Conservation (phyloP, 441 rosid species). For the Brassica hybrid region DNA sequence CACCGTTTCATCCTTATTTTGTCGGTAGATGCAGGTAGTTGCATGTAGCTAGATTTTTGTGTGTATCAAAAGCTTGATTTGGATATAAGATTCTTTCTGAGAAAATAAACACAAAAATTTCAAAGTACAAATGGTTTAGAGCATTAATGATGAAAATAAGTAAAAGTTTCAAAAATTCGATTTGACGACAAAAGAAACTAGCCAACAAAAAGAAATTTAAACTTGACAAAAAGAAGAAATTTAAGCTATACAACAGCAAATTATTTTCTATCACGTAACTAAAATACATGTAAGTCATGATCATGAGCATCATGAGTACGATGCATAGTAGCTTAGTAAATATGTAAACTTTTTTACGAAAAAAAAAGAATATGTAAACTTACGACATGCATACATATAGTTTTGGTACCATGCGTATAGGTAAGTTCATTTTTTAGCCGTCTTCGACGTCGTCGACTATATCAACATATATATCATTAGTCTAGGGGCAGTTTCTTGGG, state of each 20-base stretch:
- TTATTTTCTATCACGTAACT: conserved; percentile 7
- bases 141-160: background rate
- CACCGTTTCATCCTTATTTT: background rate
- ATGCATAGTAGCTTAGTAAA: background rate
- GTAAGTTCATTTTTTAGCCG: background rate
- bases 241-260: background rate
- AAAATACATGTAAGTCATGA: conserved; percentile 9
- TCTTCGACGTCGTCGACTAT: background rate
- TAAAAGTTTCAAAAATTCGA: background rate
- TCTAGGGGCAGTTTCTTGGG: too few relatives aligned
- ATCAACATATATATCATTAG: background rate
- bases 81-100: conserved; percentile 5
- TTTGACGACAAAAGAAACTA: background rate
- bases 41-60: background rate
- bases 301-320: conserved; percentile 9
- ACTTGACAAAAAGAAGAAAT: background rate
- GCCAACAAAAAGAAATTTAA: background rate
- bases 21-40: background rate
- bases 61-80: background rate
- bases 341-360: background rate
- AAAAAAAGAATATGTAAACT: background rate
- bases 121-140: conserved; percentile 9
- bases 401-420: background rate
- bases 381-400: conserved; percentile 2
- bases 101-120: background rate